Percentiles rank a stretch among this genome's conserved stretches.
Evolutionary conservation across 306 rosid genomes (phyloP).

Genomic region (Calophaca sinica): DNA sequence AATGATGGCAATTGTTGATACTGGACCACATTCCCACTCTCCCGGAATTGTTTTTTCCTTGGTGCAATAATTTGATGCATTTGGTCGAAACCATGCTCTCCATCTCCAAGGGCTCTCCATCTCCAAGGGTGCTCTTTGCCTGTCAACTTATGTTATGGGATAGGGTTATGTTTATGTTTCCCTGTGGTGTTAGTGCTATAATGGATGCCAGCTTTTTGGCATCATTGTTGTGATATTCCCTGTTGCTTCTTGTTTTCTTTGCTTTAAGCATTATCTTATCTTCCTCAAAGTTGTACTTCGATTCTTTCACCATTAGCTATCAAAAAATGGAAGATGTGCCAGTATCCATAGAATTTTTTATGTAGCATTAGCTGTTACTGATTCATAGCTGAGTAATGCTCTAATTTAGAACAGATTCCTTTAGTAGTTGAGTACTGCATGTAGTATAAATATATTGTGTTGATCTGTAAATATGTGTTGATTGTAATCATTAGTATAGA

Average conservation of each 20-base stretch:
- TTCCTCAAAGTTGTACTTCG: too few relatives aligned
- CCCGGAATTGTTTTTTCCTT: not conserved
- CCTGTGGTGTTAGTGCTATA: not conserved
- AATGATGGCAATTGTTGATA: conserved; percentile 6
- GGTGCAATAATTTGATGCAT: not conserved
- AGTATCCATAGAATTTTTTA: too few relatives aligned
- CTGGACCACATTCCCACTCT: not conserved
- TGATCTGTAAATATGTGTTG: too few relatives aligned
- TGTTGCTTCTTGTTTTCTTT: conserved; percentile 4
- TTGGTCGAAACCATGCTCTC: not conserved
- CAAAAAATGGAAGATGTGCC: too few relatives aligned
- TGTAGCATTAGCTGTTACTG: too few relatives aligned
- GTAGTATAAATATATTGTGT: too few relatives aligned
- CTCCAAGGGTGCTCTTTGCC: not conserved
- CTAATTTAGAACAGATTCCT: too few relatives aligned
- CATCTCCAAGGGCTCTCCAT: not conserved
- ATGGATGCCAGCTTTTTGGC: not conserved
- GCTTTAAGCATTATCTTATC: not conserved
- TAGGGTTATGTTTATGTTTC: not conserved
- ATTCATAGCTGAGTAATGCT: too few relatives aligned
- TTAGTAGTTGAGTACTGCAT: too few relatives aligned
- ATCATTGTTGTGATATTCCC: not conserved
- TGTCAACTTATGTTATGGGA: not conserved
- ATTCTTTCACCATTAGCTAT: too few relatives aligned
- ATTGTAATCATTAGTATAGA: too few relatives aligned